These are phyloP conservation scores for Phytophthora kernoviae DNA, from an alignment of 352 stramenopile species.

Conservation along the genomic window DNA sequence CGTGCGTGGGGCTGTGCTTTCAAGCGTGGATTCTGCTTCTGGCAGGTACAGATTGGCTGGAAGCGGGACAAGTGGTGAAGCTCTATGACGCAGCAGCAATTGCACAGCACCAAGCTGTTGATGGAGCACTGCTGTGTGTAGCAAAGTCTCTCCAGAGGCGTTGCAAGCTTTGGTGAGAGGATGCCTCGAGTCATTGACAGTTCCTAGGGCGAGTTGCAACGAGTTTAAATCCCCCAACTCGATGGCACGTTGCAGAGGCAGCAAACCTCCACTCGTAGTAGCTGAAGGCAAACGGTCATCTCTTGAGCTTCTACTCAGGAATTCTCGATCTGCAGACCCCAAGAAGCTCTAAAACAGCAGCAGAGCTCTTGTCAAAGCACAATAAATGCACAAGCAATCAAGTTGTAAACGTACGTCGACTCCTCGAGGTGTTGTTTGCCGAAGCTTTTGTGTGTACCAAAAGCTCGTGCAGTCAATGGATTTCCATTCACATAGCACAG, in stretches of 20 bases:
- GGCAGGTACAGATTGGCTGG: constrained; percentile 23
- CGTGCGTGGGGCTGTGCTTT: constrained; percentile 54
- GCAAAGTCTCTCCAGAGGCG: constrained; percentile 62
- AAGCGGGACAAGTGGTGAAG: constrained; percentile 43
- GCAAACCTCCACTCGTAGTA: constrained; percentile 38
- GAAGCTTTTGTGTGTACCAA: constrained; percentile 30
- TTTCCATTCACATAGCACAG: constrained; percentile 48
- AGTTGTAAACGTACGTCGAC: constrained; percentile 19
- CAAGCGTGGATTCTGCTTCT: constrained; percentile 31
- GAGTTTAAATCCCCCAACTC: constrained; percentile 53
- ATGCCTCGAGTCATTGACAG: not conserved
- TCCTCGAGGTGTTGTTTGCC: not conserved
- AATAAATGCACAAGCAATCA: not conserved
- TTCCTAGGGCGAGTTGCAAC: constrained; percentile 26
- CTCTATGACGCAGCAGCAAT: constrained; percentile 54
- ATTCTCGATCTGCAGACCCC: constrained; percentile 47
- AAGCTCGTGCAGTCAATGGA: constrained; percentile 42
- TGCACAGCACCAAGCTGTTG: constrained; percentile 51
- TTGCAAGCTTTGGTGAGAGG: constrained; percentile 30
- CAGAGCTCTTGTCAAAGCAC: not conserved
- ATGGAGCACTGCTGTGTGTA: constrained; percentile 74
- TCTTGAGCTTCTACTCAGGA: constrained; percentile 43
- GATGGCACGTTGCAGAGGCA: constrained; percentile 59
- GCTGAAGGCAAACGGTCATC: constrained; percentile 24
- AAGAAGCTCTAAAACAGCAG: constrained; percentile 44